Conservation (phyloP, 148 eudicot species). For the Camellia sinensis region DNA sequence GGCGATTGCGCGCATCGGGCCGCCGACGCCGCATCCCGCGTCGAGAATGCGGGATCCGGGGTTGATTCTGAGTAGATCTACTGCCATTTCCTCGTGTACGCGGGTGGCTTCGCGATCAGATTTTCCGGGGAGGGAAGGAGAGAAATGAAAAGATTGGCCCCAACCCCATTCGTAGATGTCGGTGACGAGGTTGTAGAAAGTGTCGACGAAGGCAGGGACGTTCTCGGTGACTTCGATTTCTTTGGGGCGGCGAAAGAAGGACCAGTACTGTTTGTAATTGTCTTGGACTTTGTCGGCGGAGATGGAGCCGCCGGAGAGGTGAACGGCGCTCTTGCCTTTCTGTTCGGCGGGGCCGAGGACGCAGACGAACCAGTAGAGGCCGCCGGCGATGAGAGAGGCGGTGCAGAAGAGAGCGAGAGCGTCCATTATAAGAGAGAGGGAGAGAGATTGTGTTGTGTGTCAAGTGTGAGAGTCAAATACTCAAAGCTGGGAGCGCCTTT, state of each 20-base stretch:
- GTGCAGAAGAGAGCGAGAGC: slow-evolving; percentile 32
- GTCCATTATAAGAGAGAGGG: slow-evolving; percentile 27
- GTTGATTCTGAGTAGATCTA: slow-evolving; percentile 36
- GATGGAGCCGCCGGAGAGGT: slow-evolving; percentile 60
- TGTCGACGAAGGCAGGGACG: slow-evolving; percentile 53
- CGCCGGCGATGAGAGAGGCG: slow-evolving; percentile 34
- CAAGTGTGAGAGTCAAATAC: too few species aligned
- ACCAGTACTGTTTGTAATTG: slow-evolving; percentile 51
- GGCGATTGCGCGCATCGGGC: slow-evolving; percentile 51
- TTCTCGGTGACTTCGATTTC: slow-evolving; percentile 43
- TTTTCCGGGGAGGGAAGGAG: slow-evolving; percentile 39
- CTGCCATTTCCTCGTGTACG: slow-evolving; percentile 48
- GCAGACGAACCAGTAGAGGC: slow-evolving; percentile 49
- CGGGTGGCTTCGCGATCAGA: slow-evolving; percentile 38
- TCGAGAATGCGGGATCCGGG: slow-evolving; percentile 36
- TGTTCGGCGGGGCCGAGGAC: slow-evolving; percentile 51
- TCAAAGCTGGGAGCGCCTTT: too few species aligned
- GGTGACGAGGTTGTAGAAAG: slow-evolving; percentile 53
- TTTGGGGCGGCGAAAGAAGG: slow-evolving; percentile 49
- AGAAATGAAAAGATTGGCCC: slow-evolving; percentile 56
- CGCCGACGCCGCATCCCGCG: slow-evolving; percentile 49
- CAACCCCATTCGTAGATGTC: slow-evolving; percentile 65
- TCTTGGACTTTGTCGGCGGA: slow-evolving; percentile 36
- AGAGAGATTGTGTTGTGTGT: neutral
- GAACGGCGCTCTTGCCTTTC: slow-evolving; percentile 43